Percentiles rank a stretch among this genome's conserved stretches.
These are phyloP conservation scores for Funneliformis caledonium DNA, from an alignment of 371 early-diverging fungal genomes.

Conservation along the genomic window DNA sequence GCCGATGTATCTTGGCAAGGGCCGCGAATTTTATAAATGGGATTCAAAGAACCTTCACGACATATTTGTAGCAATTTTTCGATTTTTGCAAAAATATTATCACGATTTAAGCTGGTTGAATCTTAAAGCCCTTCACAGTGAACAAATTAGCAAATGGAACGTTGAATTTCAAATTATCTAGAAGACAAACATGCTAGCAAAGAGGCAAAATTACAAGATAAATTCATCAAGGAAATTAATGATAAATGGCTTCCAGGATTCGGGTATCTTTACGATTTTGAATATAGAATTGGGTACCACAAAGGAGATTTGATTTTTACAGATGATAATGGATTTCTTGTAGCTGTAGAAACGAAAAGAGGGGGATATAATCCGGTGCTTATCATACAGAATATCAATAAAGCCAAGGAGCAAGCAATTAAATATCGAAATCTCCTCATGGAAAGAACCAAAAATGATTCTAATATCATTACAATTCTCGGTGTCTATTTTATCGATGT, in stretches of 20 bases:
- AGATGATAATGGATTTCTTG: background rate
- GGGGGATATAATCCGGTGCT: background rate
- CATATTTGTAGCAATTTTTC: background rate
- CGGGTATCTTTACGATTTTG: too few relatives aligned
- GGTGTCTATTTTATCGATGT: background rate
- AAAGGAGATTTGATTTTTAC: too few relatives aligned
- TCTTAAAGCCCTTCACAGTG: background rate
- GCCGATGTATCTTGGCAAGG: background rate
- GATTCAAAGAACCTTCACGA: background rate
- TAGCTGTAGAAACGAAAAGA: background rate
- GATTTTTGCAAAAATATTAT: background rate
- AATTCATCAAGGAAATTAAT: background rate
- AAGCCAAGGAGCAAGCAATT: background rate
- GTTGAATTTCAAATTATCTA: background rate
- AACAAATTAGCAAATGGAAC: background rate
- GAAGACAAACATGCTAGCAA: background rate
- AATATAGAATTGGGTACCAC: too few relatives aligned
- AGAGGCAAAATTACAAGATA: background rate
- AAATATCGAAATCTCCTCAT: background rate
- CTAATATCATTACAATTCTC: background rate
- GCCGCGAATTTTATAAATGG: background rate
- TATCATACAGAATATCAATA: background rate
- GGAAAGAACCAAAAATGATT: background rate
- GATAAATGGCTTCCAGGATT: too few relatives aligned
- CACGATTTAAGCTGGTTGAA: background rate